Conservation (phyloP, 2,329 filamentous ascomycete genomes). For the Xylaria sp. region DNA sequence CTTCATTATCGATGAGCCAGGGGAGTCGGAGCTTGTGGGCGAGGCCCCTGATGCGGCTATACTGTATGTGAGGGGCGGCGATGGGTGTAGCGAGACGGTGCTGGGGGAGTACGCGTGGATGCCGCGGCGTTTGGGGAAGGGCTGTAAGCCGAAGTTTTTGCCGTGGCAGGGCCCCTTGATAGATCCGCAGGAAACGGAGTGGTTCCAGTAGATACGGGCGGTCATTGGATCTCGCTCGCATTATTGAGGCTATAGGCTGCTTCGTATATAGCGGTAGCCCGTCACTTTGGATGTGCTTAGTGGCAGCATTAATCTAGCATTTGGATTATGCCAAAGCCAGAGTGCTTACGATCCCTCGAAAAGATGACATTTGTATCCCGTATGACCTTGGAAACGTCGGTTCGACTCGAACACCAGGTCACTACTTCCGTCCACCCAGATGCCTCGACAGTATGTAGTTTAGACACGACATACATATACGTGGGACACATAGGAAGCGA, state of each 20-base stretch:
- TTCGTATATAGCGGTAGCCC: no score
- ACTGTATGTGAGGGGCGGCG: constrained; percentile 24
- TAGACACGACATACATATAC: no score
- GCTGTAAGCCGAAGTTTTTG: constrained; percentile 17
- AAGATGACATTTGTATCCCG: no score
- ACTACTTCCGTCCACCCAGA: background rate
- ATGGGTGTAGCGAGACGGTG: constrained; percentile 4
- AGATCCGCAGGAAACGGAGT: constrained; percentile 20
- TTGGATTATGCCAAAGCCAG: background rate
- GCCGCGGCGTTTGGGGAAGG: constrained; percentile 16
- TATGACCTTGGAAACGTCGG: background rate
- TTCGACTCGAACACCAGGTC: background rate
- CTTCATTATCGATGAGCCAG: constrained; percentile 13
- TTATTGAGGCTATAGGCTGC: background rate
- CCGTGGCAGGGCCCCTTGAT: constrained; percentile 29
- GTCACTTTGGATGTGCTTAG: no score
- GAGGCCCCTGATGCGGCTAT: constrained; percentile 18
- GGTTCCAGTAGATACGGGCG: constrained; percentile 14
- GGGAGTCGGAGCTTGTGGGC: constrained; percentile 8
- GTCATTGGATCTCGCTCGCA: background rate
- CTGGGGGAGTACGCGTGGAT: constrained; percentile 2
- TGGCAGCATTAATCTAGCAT: no score
- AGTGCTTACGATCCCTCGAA: background rate
- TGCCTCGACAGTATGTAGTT: no score
- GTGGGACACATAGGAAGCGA: no score